phyloP scores from a whole-genome alignment of 257 asterid genomes.

The Mitragyna speciosa region DNA sequence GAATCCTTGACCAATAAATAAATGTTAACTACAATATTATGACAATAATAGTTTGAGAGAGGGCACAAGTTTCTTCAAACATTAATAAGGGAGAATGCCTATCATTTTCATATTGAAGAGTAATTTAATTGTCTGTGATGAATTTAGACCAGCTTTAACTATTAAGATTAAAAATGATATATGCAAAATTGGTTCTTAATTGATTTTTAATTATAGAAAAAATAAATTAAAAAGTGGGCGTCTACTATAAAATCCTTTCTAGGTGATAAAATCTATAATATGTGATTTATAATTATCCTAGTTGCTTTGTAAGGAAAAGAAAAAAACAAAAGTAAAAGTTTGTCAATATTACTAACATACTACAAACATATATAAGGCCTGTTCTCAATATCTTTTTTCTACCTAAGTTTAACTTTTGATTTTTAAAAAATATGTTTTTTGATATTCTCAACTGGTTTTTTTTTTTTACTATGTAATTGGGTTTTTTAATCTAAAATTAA shows the following conservation, averaged over 20 bases:
- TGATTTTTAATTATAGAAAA: not conserved
- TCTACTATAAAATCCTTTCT: not conserved
- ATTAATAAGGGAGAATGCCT: not conserved
- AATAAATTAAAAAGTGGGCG: slow-evolving; percentile 8
- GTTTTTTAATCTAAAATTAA: too few relatives aligned
- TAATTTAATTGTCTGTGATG: not conserved
- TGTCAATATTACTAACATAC: not conserved
- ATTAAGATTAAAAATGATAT: not conserved
- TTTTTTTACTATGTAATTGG: too few relatives aligned
- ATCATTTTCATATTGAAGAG: not conserved
- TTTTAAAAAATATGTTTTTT: too few relatives aligned
- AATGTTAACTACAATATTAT: too few relatives aligned
- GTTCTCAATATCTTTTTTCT: too few relatives aligned
- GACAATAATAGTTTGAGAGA: not conserved
- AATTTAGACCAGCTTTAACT: slow-evolving; percentile 8
- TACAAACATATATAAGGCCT: too few relatives aligned
- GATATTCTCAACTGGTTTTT: too few relatives aligned
- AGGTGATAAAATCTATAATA: slow-evolving; percentile 6
- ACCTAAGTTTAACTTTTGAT: too few relatives aligned
- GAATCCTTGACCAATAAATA: not conserved
- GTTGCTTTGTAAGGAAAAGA: not conserved
- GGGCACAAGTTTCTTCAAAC: slow-evolving; percentile 1
- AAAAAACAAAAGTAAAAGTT: not conserved
- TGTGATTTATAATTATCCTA: not conserved
- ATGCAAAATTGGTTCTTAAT: not conserved